Evolutionary conservation across 1,284 basidiomycete species (phyloP).

Genomic region (Sanghuangporus sanghuang): DNA sequence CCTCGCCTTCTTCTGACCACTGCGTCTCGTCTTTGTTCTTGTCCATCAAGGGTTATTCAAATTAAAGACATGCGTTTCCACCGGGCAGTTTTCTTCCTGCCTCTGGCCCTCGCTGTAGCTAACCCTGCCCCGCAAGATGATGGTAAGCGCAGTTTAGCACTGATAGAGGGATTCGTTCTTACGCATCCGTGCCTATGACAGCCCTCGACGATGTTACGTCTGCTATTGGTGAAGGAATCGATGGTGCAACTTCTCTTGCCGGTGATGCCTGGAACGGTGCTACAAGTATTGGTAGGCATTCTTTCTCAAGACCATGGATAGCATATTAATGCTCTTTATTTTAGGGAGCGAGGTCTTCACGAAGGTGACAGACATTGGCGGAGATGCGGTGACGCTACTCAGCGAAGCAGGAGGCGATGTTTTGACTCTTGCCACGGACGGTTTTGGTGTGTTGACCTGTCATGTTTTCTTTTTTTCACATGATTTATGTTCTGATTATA

Average conservation of each 20-base stretch:
- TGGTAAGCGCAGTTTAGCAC: background rate
- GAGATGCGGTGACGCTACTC: slow-evolving; percentile 34
- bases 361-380: slow-evolving; percentile 36
- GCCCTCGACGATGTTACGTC: slow-evolving; percentile 25
- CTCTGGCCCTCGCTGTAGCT: slow-evolving; percentile 8
- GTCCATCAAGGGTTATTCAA: background rate
- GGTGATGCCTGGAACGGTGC: slow-evolving; percentile 1
- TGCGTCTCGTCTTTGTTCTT: background rate
- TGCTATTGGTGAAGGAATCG: slow-evolving; percentile 24
- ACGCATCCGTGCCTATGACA: slow-evolving; percentile 23
- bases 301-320: background rate
- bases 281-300: background rate
- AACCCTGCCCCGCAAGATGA: background rate
- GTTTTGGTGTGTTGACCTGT: slow-evolving; percentile 20
- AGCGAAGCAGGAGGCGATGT: slow-evolving; percentile 45
- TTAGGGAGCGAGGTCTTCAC: background rate
- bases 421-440: slow-evolving; percentile 44
- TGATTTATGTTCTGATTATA: background rate
- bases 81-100: slow-evolving; percentile 3
- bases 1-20: background rate
- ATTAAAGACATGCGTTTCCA: background rate
- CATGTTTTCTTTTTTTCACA: background rate
- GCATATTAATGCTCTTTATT: background rate
- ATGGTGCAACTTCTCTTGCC: slow-evolving; percentile 22
- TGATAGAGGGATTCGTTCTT: background rate